Percentiles rank a stretch among this genome's conserved stretches.
Conservation (phyloP, 1,284 basidiomycete genomes). For the Apiotrichum akiyoshidainum region DNA sequence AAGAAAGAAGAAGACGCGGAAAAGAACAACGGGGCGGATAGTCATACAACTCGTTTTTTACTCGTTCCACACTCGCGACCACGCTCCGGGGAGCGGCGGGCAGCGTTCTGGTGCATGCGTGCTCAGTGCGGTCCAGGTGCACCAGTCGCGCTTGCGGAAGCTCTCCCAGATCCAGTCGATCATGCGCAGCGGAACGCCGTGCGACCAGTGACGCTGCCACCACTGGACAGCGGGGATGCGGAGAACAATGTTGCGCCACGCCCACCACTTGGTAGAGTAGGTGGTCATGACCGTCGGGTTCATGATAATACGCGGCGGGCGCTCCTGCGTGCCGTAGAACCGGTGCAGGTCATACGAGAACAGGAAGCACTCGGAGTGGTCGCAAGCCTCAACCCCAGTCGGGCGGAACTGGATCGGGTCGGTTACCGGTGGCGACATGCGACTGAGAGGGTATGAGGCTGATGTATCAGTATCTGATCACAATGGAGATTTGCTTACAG, state of each 20-base stretch:
- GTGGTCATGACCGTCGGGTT: slow-evolving; percentile 54
- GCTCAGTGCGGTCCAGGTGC: slow-evolving; percentile 35
- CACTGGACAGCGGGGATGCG: slow-evolving; percentile 53
- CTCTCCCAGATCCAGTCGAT: slow-evolving; percentile 34
- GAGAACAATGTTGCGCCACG: slow-evolving; percentile 56
- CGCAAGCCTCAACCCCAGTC: slow-evolving; percentile 53
- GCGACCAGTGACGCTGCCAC: slow-evolving; percentile 48
- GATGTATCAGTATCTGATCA: slow-evolving; percentile 18
- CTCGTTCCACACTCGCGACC: not conserved
- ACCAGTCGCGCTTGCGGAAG: slow-evolving; percentile 27
- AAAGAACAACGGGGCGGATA: not conserved
- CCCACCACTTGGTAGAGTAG: slow-evolving; percentile 52
- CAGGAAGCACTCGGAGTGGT: slow-evolving; percentile 58
- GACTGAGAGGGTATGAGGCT: slow-evolving; percentile 37
- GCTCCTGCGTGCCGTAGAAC: slow-evolving; percentile 47
- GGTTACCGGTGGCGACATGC: slow-evolving; percentile 45
- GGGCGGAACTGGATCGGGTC: slow-evolving; percentile 55
- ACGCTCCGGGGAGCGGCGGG: slow-evolving; percentile 21
- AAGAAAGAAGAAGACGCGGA: not conserved
- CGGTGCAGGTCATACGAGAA: slow-evolving; percentile 60
- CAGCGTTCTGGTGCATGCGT: slow-evolving; percentile 24
- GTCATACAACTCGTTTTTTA: not conserved
- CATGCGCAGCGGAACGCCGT: slow-evolving; percentile 20
- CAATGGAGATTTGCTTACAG: slow-evolving; percentile 28
- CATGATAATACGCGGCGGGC: slow-evolving; percentile 52